phyloP scores from a whole-genome alignment of 805 yeast species.

The Naumovozyma baii region DNA sequence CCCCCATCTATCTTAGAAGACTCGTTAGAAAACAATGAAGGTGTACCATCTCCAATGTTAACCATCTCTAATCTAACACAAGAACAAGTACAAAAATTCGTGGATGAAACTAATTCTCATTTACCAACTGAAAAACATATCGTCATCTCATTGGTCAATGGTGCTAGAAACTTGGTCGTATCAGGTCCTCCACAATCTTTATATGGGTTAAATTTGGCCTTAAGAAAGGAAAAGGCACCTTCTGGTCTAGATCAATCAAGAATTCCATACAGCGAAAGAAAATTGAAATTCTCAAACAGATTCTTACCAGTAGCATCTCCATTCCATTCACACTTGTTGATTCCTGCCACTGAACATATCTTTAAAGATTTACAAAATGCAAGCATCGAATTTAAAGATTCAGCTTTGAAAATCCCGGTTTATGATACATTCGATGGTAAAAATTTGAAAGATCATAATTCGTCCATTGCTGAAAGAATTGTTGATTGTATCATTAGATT shows the following conservation, averaged over 20 bases:
- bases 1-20: slow-evolving; percentile 91
- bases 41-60: slow-evolving; percentile 95
- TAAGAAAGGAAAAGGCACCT: slow-evolving; percentile 91
- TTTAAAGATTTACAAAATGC: slow-evolving; percentile 53
- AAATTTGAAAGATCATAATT: slow-evolving; percentile 52
- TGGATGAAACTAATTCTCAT: slow-evolving; percentile 84
- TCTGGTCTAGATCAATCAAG: slow-evolving; percentile 92
- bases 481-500: slow-evolving; percentile 76
- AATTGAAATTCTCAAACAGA: slow-evolving; percentile 83
- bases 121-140: slow-evolving; percentile 87
- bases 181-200: slow-evolving; percentile 98
- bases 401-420: slow-evolving; percentile 71
- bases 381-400: slow-evolving; percentile 45
- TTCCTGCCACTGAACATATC: slow-evolving; percentile 60
- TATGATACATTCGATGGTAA: slow-evolving; percentile 81
- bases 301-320: slow-evolving; percentile 94
- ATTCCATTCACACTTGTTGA: slow-evolving; percentile 84
- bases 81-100: slow-evolving; percentile 68
- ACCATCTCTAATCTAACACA: slow-evolving; percentile 80
- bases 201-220: slow-evolving; percentile 85
- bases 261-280: slow-evolving; percentile 88
- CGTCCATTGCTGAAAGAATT: slow-evolving; percentile 56
- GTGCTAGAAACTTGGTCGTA: slow-evolving; percentile 90
- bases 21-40: slow-evolving; percentile 88
- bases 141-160: slow-evolving; percentile 83